phyloP scores from a whole-genome alignment of 768 basidiomycete genomes.

The Leccinum truebloodii region DNA sequence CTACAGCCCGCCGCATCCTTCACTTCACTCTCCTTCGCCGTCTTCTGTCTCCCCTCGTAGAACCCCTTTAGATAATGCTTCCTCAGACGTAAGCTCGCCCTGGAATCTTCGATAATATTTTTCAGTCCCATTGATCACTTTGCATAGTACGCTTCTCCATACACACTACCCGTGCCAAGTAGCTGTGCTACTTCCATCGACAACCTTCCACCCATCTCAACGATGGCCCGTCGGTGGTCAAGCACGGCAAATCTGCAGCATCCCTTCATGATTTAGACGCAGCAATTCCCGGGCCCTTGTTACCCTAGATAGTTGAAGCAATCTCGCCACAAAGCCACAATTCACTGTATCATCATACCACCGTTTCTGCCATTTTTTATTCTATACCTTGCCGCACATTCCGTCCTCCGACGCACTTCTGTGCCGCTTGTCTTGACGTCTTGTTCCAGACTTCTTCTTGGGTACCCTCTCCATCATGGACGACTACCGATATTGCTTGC shows the following conservation, averaged over 20 bases:
- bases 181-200: slow-evolving; percentile 34
- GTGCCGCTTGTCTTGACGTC: slow-evolving; percentile 27
- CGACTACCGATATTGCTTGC: slow-evolving; percentile 26
- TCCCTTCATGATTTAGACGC: slow-evolving; percentile 37
- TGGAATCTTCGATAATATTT: background rate
- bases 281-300: slow-evolving; percentile 5
- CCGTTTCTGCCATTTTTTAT: slow-evolving; percentile 9
- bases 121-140: slow-evolving; percentile 8
- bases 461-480: slow-evolving; percentile 24
- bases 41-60: slow-evolving; percentile 29
- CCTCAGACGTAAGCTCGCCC: slow-evolving; percentile 28
- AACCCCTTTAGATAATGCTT: slow-evolving; percentile 23
- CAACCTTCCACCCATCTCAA: slow-evolving; percentile 36
- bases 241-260: slow-evolving; percentile 34
- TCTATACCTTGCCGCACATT: slow-evolving; percentile 10
- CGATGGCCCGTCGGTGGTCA: slow-evolving; percentile 40
- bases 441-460: slow-evolving; percentile 35
- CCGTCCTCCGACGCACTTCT: slow-evolving; percentile 2
- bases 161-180: slow-evolving; percentile 27
- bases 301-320: slow-evolving; percentile 6
- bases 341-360: slow-evolving; percentile 18
- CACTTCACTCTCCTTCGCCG: slow-evolving; percentile 30
- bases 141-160: slow-evolving; percentile 24
- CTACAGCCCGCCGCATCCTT: slow-evolving; percentile 28
- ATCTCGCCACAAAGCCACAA: slow-evolving; percentile 10